Conservation (phyloP, 345 rosid species). For the Geranium brycei region DNA sequence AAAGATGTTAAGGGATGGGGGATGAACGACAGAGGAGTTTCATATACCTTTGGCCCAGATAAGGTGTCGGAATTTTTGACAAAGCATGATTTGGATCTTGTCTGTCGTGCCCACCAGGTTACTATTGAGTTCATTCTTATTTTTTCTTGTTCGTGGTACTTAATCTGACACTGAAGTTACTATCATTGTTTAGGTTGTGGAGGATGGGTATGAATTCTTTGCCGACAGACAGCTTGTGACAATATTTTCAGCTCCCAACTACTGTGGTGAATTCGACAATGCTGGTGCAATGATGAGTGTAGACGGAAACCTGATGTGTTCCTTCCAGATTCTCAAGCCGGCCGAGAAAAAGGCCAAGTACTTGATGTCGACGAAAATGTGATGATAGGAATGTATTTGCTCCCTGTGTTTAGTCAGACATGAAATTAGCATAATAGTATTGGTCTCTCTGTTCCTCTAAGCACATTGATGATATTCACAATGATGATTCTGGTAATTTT, state of each 20-base stretch:
- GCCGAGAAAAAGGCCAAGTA: slow-evolving; percentile 63
- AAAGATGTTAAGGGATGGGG: slow-evolving; percentile 91
- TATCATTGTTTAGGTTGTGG: slow-evolving; percentile 59
- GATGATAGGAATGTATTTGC: slow-evolving; percentile 16
- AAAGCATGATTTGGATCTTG: slow-evolving; percentile 77
- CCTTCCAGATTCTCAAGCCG: slow-evolving; percentile 91
- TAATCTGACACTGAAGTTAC: background rate
- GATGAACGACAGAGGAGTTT: slow-evolving; percentile 90
- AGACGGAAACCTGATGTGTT: slow-evolving; percentile 78
- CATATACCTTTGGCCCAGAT: slow-evolving; percentile 81
- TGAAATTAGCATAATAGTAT: no score
- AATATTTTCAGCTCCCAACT: slow-evolving; percentile 61
- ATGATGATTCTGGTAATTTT: no score
- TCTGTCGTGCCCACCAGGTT: slow-evolving; percentile 97
- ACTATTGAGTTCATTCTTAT: slow-evolving; percentile 3
- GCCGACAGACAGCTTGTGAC: slow-evolving; percentile 45
- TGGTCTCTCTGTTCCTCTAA: no score
- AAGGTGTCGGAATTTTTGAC: slow-evolving; percentile 62
- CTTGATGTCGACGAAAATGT: slow-evolving; percentile 51
- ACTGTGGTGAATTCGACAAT: slow-evolving; percentile 95
- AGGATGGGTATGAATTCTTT: slow-evolving; percentile 96
- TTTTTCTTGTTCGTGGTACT: no score
- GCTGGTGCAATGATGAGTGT: slow-evolving; percentile 98
- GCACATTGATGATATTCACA: no score
- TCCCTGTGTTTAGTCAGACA: slow-evolving; percentile 17